Evolutionary conservation across 2,329 filamentous ascomycete genomes (phyloP).

Genomic region (Zymoseptoria crescenta): DNA sequence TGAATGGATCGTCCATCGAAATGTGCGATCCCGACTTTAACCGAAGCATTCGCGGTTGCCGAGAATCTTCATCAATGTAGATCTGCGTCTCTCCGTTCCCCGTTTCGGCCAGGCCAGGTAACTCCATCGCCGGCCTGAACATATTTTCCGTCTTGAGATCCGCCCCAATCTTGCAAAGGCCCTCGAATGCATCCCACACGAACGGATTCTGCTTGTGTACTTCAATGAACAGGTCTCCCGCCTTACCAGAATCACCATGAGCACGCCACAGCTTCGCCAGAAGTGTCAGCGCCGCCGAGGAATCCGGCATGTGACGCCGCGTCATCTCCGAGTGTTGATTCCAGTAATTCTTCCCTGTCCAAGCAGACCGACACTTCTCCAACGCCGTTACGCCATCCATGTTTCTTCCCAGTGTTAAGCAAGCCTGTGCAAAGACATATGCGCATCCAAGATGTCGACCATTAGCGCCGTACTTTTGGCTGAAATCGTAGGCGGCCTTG

Average conservation of each 20-base stretch:
- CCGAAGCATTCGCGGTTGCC: conserved; percentile 19
- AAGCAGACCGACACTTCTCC: conserved; percentile 71
- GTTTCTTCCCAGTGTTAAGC: conserved; percentile 67
- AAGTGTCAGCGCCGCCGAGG: conserved; percentile 72
- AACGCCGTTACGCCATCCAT: conserved; percentile 75
- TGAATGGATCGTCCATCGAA: conserved; percentile 38
- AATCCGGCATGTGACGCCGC: conserved; percentile 70
- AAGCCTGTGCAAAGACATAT: conserved; percentile 87
- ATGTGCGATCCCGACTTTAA: conserved; percentile 14
- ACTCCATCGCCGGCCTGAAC: conserved; percentile 66
- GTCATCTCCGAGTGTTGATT: conserved; percentile 70
- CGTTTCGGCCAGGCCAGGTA: conserved; percentile 37
- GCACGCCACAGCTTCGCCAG: conserved; percentile 80
- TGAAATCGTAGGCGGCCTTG: conserved; percentile 77
- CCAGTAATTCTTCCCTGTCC: conserved; percentile 67
- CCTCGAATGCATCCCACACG: conserved; percentile 95
- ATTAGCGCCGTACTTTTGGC: conserved; percentile 61
- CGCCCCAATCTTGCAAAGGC: conserved; percentile 74
- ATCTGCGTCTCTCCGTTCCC: conserved; percentile 17
- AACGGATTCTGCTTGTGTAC: conserved; percentile 85
- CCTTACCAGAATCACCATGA: conserved; percentile 72
- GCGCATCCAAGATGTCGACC: conserved; percentile 77
- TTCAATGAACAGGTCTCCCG: conserved; percentile 79
- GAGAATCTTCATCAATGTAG: conserved; percentile 24
- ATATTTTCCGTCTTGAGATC: conserved; percentile 76